phyloP scores from a whole-genome alignment of 2,329 filamentous ascomycete genomes.

The Nemania serpens region DNA sequence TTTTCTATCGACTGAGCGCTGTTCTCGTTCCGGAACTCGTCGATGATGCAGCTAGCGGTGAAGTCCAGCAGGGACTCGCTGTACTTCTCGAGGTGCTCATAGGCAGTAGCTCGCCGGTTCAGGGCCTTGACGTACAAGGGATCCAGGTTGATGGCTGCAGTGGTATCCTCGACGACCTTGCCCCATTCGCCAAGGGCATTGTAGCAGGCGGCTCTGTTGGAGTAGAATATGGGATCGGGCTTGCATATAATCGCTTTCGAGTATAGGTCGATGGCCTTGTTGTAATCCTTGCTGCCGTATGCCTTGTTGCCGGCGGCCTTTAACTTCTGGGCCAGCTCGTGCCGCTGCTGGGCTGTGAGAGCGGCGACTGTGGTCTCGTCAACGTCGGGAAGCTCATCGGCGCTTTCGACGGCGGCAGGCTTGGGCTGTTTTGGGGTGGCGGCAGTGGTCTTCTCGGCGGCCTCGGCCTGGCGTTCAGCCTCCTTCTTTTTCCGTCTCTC shows the following conservation, averaged over 20 bases:
- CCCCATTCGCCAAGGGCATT: slow-evolving; percentile 93
- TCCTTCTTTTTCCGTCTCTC: slow-evolving; percentile 88
- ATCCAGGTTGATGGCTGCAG: slow-evolving; percentile 89
- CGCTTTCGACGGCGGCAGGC: slow-evolving; percentile 58
- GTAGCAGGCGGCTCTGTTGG: slow-evolving; percentile 96
- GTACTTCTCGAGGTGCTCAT: slow-evolving; percentile 89
- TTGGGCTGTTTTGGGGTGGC: slow-evolving; percentile 51
- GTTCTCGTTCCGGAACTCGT: slow-evolving; percentile 90
- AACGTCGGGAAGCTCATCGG: slow-evolving; percentile 72
- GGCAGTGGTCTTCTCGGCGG: slow-evolving; percentile 44
- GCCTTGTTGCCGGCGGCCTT: slow-evolving; percentile 97
- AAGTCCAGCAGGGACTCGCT: slow-evolving; percentile 96
- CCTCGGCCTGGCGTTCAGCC: slow-evolving; percentile 63
- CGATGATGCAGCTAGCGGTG: slow-evolving; percentile 98
- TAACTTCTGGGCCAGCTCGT: slow-evolving; percentile 85
- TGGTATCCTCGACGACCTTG: slow-evolving; percentile 96
- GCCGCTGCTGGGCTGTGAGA: slow-evolving; percentile 69
- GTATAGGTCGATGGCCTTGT: slow-evolving; percentile 91
- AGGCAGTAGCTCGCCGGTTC: slow-evolving; percentile 94
- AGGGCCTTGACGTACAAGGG: slow-evolving; percentile 96
- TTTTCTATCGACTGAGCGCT: slow-evolving; percentile 91
- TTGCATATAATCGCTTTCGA: slow-evolving; percentile 96
- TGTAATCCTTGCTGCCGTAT: slow-evolving; percentile 92
- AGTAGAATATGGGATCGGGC: slow-evolving; percentile 97
- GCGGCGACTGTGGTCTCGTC: slow-evolving; percentile 59